Evolutionary conservation across 768 basidiomycete species (phyloP), one percentile per base, ranked within the genome.

Genomic region (Boletus huronensis): DNA sequence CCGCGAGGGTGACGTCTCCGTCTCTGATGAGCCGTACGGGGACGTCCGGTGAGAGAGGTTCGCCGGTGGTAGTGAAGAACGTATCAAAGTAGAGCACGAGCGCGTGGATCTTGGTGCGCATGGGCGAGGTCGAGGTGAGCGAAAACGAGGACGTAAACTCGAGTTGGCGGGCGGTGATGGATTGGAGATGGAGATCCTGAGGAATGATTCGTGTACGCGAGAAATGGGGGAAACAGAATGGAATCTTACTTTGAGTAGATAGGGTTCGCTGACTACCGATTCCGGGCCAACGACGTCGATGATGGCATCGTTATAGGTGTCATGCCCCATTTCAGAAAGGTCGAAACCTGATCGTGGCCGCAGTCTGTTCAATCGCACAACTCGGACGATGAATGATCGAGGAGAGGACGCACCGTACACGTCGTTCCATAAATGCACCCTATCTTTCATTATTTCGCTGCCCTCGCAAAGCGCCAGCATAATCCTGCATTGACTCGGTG

Each of bases 11-110:
- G 21, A 83, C 72, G 7, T 79, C 80, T 34, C 85, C 87, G 28
- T 84, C 81, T 52, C 79, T 79, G 47, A 83, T 73, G 13, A 83
- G 62, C 45, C 82, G 78, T 9, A 84, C 87, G 21, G 79, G 64
- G 0, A 79, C 79, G 32, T 74, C 74, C 0, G 80, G 75, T 0
- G 83, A 70, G 6, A 87, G 72, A 1, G 81, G 80, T 40, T 74
- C 74, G 81, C 87, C 28, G 70, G 76, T 40, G 57, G 75, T 69
- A 1, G 83, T 84, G 78, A 98, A 98, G 78, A 94, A 98, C 0
- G 89, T 88, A 72, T 98, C 96, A 64, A 98, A 98, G 74, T 96
- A 96, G 17, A 94, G 82, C 25, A 97, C 78, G 74, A 98, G 85
- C 6, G 90, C 79, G 65, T 84, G 84, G 40, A 90, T 77, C 66